A percentile compares a stretch with the other conserved stretches of the same genome.
Evolutionary conservation across 345 rosid species (phyloP).

Genomic region (Barbarea vulgaris): DNA sequence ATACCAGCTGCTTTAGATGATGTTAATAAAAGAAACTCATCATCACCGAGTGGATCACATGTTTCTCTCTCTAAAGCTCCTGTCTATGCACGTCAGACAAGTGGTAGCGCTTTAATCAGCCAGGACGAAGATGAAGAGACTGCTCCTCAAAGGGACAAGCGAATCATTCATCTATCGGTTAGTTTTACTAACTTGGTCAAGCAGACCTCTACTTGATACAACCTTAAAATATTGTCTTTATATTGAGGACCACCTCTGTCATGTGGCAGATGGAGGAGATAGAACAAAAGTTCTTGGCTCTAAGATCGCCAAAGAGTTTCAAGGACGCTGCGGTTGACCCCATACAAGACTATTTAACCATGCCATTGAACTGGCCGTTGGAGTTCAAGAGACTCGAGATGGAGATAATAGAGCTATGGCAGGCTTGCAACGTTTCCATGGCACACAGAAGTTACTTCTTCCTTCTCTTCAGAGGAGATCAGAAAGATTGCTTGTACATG

Average conservation of each 20-base stretch:
- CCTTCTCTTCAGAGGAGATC: slow-evolving; percentile 79
- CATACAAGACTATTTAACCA: slow-evolving; percentile 52
- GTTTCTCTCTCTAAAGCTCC: slow-evolving; percentile 37
- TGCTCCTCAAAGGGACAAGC: slow-evolving; percentile 43
- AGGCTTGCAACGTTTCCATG: slow-evolving; percentile 72
- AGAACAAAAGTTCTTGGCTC: slow-evolving; percentile 33
- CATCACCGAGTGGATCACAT: slow-evolving; percentile 49
- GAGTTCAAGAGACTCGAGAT: slow-evolving; percentile 69
- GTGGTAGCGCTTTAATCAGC: slow-evolving; percentile 29
- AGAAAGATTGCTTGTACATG: slow-evolving; percentile 76
- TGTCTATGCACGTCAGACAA: slow-evolving; percentile 44
- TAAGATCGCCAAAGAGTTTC: slow-evolving; percentile 48
- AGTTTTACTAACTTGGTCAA: slow-evolving; percentile 28
- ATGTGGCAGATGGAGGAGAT: slow-evolving; percentile 54
- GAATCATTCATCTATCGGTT: slow-evolving; percentile 46
- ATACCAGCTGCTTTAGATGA: slow-evolving; percentile 19
- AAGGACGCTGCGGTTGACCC: slow-evolving; percentile 81
- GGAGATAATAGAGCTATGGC: slow-evolving; percentile 86
- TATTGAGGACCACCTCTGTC: slow-evolving; percentile 10
- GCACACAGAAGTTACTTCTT: slow-evolving; percentile 91
- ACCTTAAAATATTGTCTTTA: not conserved
- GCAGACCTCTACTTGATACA: slow-evolving; percentile 11
- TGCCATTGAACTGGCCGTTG: slow-evolving; percentile 50
- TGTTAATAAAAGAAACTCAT: slow-evolving; percentile 31
- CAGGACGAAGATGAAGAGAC: slow-evolving; percentile 34